A percentile compares a stretch with the other conserved stretches of the same genome.
These are phyloP conservation scores for Penicillium ucsense DNA, from an alignment of 495 filamentous ascomycete genomes.

Conservation along the genomic window DNA sequence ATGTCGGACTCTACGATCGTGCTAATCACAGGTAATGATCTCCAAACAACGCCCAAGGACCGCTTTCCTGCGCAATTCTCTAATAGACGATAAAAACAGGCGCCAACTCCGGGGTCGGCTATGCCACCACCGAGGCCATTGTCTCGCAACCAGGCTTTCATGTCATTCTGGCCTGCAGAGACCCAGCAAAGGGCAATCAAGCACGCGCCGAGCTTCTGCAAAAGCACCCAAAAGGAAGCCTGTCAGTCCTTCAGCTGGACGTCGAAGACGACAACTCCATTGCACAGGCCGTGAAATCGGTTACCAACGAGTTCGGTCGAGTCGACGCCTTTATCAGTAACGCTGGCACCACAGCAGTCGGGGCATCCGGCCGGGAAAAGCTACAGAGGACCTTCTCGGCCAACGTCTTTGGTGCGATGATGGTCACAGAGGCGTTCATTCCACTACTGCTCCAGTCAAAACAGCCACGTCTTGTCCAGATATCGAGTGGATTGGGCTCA, in stretches of 20 bases:
- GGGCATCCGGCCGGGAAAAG: constrained; percentile 12
- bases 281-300: constrained; percentile 8
- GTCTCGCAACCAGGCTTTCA: constrained; percentile 11
- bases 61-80: too few relatives aligned
- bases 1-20: too few relatives aligned
- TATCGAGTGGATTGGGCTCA: constrained; percentile 28
- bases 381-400: constrained; percentile 21
- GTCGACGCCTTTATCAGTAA: constrained; percentile 30
- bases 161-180: constrained; percentile 21
- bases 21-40: too few relatives aligned
- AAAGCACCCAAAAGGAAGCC: constrained; percentile 10
- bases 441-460: constrained; percentile 28
- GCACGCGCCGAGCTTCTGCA: constrained; percentile 9
- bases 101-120: constrained; percentile 25
- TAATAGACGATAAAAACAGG: constrained; percentile 2
- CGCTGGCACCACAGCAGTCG: constrained; percentile 13
- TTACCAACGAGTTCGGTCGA: constrained; percentile 13
- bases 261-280: constrained; percentile 23
- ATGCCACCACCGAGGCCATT: constrained; percentile 17
- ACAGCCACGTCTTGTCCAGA: constrained; percentile 27
- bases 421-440: constrained; percentile 28
- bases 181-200: constrained; percentile 11
- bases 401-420: constrained; percentile 28
- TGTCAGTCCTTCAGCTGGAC: constrained; percentile 18
- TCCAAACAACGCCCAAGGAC: too few relatives aligned